Evolutionary conservation across 139 green algal genomes (phyloP), one percentile per base, ranked within the genome.

Genomic region (Eudorina sp.): DNA sequence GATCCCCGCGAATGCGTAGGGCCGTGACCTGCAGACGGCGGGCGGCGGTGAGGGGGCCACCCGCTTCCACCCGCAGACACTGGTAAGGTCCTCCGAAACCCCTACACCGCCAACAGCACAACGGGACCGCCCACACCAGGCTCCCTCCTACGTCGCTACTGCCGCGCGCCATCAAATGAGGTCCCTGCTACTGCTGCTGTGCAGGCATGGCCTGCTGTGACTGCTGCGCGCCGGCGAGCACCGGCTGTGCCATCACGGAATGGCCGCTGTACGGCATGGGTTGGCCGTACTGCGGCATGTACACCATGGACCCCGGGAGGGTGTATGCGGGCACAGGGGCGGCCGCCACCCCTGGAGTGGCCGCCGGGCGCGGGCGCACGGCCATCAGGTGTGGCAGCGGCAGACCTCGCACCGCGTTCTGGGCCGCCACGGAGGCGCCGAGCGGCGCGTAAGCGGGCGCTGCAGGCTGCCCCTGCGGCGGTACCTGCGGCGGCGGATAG

Each of bases 301-400:
- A 81, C 73, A 81, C 46, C 45, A 43, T 31, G 8, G 45, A 7
- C 19, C 73, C 73, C 18, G 73, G 73, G 0, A 81, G 18, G 11
- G 46, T 81, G 73, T 64, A 81, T 27, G 45, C 45, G 25, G 73
- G 46, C 21, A 45, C 40, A 23, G n/a, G 41, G 14, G 40, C 40
- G 1, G 41, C 41, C 40, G 70, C 70, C 29, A 27, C 62, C 62
- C 19, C 62, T 4, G 29, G 29, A 40, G 43, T 43, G 2, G 45
- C 45, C n/a, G 64, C 38, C 19, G 73, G 73, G 25, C 45, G 73
- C 29, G 73, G 46, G 7, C 70, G 70, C 2, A 18, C 21, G 16
- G 29, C 70, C 18, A n/a, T 29, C 73, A 81, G 31, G n/a, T 81
- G 46, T 25, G 73, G 73, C 73, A 81, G 73, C 41, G 31, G 68